Percentiles rank a stretch among this genome's conserved stretches.
phyloP scores from a whole-genome alignment of 345 rosid genomes.

The Sisymbrium altissimum region DNA sequence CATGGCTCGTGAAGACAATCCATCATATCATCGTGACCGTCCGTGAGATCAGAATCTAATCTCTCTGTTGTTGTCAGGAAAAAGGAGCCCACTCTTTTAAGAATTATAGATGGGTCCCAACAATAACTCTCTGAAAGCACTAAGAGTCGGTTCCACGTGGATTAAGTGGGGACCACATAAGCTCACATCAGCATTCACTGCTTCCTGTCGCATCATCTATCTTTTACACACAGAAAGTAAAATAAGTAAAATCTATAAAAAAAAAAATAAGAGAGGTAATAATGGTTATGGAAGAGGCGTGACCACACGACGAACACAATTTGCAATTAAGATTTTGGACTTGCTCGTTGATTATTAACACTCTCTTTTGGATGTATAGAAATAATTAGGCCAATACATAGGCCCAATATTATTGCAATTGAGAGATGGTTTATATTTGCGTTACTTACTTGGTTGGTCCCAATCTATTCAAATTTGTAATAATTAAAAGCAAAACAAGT shows the following conservation, averaged over 20 bases:
- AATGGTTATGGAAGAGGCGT: constrained; percentile 16
- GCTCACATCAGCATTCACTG: constrained; percentile 32
- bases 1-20: constrained; percentile 31
- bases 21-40: constrained; percentile 36
- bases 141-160: constrained; percentile 20
- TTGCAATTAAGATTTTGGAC: constrained; percentile 10
- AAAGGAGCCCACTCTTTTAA: constrained; percentile 15
- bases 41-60: constrained; percentile 35
- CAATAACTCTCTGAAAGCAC: constrained; percentile 2
- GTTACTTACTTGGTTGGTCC: neutral
- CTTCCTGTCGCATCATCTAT: constrained; percentile 30
- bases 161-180: constrained; percentile 3
- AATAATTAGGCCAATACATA: neutral
- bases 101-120: constrained; percentile 27
- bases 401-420: neutral
- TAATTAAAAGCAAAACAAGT: neutral
- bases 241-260: neutral
- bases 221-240: constrained; percentile 17
- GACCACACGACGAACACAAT: constrained; percentile 11
- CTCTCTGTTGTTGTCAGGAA: constrained; percentile 22
- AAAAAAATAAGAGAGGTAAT: constrained; percentile 18
- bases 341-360: neutral
- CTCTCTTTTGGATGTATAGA: neutral
- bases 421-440: neutral
- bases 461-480: neutral